Conservation (phyloP, 768 basidiomycete species). For the Lactarius deliciosus region DNA sequence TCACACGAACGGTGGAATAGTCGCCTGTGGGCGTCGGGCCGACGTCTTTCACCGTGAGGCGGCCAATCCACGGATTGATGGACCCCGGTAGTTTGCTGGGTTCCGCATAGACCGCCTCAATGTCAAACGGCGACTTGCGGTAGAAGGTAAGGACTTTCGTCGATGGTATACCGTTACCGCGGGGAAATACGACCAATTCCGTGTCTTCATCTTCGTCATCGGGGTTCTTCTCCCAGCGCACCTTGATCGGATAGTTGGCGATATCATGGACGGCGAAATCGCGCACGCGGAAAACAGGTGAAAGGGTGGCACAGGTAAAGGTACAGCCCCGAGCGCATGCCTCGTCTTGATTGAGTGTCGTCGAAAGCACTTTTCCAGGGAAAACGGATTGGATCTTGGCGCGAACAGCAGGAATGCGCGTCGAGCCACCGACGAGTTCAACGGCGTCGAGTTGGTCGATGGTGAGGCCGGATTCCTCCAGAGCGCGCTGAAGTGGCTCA, state of each 20-base stretch:
- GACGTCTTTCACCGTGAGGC: constrained; percentile 81
- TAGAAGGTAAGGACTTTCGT: constrained; percentile 97
- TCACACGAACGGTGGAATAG: constrained; percentile 82
- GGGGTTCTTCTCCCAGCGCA: constrained; percentile 76
- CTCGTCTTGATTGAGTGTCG: constrained; percentile 97
- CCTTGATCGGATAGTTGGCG: constrained; percentile 84
- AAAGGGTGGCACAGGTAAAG: constrained; percentile 95
- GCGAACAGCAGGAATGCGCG: constrained; percentile 92
- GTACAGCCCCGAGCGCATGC: constrained; percentile 95
- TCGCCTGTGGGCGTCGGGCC: constrained; percentile 68
- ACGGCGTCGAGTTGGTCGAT: constrained; percentile 85
- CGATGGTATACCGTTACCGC: constrained; percentile 82
- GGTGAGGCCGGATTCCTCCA: constrained; percentile 76
- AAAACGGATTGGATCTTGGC: constrained; percentile 82
- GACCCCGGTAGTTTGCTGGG: constrained; percentile 67
- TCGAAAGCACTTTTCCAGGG: constrained; percentile 77
- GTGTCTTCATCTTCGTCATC: constrained; percentile 86
- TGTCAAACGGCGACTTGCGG: constrained; percentile 82
- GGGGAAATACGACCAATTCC: constrained; percentile 87
- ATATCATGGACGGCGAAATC: constrained; percentile 91
- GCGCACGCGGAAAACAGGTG: constrained; percentile 96
- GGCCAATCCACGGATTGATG: constrained; percentile 83
- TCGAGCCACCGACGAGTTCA: constrained; percentile 92
- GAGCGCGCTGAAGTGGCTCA: constrained; percentile 71
- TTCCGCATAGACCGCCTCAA: constrained; percentile 84